Evolutionary conservation across 1,139 yeast genomes (phyloP).

Genomic region (Arxiozyma slooffiae): DNA sequence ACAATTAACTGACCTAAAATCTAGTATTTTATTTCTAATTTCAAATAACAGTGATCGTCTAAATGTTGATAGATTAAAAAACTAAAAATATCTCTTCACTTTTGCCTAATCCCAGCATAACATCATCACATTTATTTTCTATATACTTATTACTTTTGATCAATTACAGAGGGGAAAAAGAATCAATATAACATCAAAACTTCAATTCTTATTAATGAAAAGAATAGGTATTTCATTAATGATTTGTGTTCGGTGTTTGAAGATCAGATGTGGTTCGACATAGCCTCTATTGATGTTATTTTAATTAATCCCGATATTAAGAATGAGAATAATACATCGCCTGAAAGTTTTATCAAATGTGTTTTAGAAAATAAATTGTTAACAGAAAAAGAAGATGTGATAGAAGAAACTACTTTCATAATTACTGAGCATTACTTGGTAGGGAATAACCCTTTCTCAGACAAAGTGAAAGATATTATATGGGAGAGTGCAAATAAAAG

Average conservation of each 20-base stretch:
- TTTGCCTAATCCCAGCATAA: constrained; percentile 20
- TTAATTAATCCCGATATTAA: constrained; percentile 9
- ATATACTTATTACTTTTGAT: constrained; percentile 19
- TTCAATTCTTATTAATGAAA: constrained; percentile 18
- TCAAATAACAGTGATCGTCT: constrained; percentile 21
- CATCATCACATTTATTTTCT: constrained; percentile 24
- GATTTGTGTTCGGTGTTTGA: constrained; percentile 10
- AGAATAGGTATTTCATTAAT: constrained; percentile 14
- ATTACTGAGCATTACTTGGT: constrained; percentile 19
- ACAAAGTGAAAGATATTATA: constrained; percentile 16
- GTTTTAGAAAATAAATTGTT: constrained; percentile 13
- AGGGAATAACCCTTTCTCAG: constrained; percentile 16
- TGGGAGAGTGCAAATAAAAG: constrained; percentile 18
- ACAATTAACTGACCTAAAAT: constrained; percentile 13
- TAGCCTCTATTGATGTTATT: constrained; percentile 9
- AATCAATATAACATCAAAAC: constrained; percentile 11
- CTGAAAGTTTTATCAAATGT: constrained; percentile 14
- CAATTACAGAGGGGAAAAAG: constrained; percentile 12
- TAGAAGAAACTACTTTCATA: constrained; percentile 24
- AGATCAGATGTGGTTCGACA: constrained; percentile 18
- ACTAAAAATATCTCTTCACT: constrained; percentile 16
- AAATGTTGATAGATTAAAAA: constrained; percentile 16
- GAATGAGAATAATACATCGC: constrained; percentile 4
- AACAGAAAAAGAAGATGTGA: constrained; percentile 5
- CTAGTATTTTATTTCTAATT: constrained; percentile 19